These are phyloP conservation scores for Pueraria montana DNA, from an alignment of 306 rosid species.

Conservation along the genomic window DNA sequence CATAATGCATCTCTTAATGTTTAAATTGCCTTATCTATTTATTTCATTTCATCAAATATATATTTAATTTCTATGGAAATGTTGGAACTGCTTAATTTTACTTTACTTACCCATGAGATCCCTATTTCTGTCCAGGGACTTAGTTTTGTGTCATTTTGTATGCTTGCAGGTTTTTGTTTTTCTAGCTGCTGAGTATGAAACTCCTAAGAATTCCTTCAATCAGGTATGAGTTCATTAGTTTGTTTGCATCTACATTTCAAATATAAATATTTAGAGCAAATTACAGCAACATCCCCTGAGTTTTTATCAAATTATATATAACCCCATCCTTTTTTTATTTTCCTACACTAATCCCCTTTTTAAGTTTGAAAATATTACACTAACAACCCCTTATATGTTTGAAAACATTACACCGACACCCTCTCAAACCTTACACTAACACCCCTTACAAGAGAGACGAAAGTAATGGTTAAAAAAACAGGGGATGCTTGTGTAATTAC, in stretches of 20 bases:
- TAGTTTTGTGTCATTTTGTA: constrained; percentile 37
- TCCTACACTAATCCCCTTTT: too few relatives aligned
- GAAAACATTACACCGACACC: too few relatives aligned
- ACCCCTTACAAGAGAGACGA: too few relatives aligned
- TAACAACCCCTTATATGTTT: too few relatives aligned
- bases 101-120: not conserved
- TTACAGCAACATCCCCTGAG: too few relatives aligned
- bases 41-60: constrained; percentile 23
- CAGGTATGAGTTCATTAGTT: constrained; percentile 64
- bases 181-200: constrained; percentile 93
- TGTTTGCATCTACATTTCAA: constrained; percentile 25
- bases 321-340: too few relatives aligned
- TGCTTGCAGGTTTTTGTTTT: constrained; percentile 87
- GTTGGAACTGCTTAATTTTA: not conserved
- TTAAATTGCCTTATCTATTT: constrained; percentile 9
- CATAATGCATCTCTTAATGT: not conserved
- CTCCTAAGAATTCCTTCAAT: constrained; percentile 83
- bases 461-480: too few relatives aligned
- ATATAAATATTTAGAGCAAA: constrained; percentile 6
- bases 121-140: constrained; percentile 33
- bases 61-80: constrained; percentile 1
- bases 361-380: too few relatives aligned
- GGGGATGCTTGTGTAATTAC: too few relatives aligned
- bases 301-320: too few relatives aligned
- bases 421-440: too few relatives aligned